Evolutionary conservation across 768 basidiomycete species (phyloP).

Genomic region (Flagelloscypha sp.): DNA sequence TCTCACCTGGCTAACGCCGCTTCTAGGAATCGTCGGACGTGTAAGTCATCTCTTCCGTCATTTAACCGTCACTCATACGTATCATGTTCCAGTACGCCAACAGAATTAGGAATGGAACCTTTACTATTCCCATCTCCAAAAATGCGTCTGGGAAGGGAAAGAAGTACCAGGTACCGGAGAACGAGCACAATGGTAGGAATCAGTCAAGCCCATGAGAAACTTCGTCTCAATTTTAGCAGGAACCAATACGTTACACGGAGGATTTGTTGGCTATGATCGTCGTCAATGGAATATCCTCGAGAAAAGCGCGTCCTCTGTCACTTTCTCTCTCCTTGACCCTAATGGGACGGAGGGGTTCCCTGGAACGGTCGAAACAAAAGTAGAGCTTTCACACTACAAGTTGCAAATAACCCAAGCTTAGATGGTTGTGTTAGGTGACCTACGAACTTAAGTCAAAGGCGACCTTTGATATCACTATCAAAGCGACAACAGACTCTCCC

Average conservation of each 20-base stretch:
- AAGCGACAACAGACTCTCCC: conserved; percentile 24
- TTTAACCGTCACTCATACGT: background rate
- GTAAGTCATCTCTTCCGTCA: conserved; percentile 9
- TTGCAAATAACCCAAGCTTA: background rate
- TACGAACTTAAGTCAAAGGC: conserved; percentile 27
- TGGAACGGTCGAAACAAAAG: conserved; percentile 28
- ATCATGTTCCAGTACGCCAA: conserved; percentile 29
- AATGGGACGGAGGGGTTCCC: conserved; percentile 41
- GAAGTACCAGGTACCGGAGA: conserved; percentile 29
- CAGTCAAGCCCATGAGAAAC: background rate
- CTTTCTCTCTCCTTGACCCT: conserved; percentile 33
- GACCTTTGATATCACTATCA: conserved; percentile 30
- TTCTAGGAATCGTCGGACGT: conserved; percentile 33
- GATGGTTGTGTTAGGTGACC: conserved; percentile 15
- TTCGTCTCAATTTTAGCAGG: conserved; percentile 16
- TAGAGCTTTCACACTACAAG: conserved; percentile 11
- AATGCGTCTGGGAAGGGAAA: conserved; percentile 26
- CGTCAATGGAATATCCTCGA: conserved; percentile 32
- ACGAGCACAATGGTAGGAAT: conserved; percentile 25
- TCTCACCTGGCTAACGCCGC: too few species aligned
- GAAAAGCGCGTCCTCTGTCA: conserved; percentile 27
- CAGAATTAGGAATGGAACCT: conserved; percentile 34
- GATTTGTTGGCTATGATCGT: conserved; percentile 34
- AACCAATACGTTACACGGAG: conserved; percentile 39
- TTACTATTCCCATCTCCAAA: conserved; percentile 34